Evolutionary conservation across 768 basidiomycete genomes (phyloP).

Genomic region (Lyophyllum atratum): DNA sequence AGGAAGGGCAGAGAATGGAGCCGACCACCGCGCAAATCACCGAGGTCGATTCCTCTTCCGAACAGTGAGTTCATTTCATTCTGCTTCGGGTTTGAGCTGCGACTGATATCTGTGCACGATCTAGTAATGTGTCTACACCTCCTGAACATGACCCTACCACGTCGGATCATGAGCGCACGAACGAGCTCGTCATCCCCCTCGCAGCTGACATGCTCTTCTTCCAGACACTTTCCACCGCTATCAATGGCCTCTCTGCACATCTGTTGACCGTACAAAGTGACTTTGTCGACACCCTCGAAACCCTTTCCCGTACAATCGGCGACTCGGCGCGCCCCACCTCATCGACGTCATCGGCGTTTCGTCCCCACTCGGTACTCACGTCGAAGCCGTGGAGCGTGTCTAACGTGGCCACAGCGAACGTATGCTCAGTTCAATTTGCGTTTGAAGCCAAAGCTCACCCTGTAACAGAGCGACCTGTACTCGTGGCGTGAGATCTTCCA

Average conservation of each 20-base stretch:
- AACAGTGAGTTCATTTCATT: slow-evolving; percentile 3
- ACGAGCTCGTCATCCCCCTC: slow-evolving; percentile 76
- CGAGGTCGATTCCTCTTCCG: neutral
- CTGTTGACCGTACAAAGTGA: slow-evolving; percentile 49
- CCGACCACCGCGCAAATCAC: neutral
- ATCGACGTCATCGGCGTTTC: slow-evolving; percentile 37
- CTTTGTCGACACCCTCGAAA: slow-evolving; percentile 44
- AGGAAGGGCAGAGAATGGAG: neutral
- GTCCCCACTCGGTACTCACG: slow-evolving; percentile 45
- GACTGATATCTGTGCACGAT: neutral
- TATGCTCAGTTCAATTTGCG: neutral
- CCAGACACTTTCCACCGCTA: slow-evolving; percentile 61
- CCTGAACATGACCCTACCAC: neutral
- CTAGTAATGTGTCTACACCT: neutral
- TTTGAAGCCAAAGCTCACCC: neutral
- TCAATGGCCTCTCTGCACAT: slow-evolving; percentile 55
- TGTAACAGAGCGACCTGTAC: slow-evolving; percentile 65
- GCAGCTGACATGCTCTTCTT: slow-evolving; percentile 83
- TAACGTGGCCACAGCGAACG: slow-evolving; percentile 16
- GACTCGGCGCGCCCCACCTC: slow-evolving; percentile 45
- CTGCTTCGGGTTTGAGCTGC: neutral
- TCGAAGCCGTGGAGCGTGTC: slow-evolving; percentile 35
- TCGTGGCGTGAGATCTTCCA: slow-evolving; percentile 91
- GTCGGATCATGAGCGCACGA: neutral
- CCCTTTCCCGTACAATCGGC: slow-evolving; percentile 39